phyloP scores from a whole-genome alignment of 176 grass and related monocot species.

The Eleusine indica region DNA sequence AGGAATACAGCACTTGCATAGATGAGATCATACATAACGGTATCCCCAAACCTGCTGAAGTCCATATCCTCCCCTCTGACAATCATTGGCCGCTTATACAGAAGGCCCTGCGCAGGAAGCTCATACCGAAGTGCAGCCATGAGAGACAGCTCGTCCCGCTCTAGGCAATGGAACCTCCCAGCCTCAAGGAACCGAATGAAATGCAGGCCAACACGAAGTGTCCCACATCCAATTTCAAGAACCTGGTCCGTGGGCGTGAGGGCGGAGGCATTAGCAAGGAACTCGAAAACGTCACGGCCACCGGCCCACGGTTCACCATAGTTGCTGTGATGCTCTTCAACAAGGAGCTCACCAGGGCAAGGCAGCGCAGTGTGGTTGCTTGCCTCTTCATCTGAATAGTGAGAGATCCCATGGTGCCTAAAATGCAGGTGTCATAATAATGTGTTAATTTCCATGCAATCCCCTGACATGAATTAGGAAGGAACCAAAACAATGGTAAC shows the following conservation, averaged over 20 bases:
- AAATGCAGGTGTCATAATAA: constrained; percentile 16
- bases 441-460: background rate
- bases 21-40: constrained; percentile 80
- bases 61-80: constrained; percentile 86
- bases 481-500: background rate
- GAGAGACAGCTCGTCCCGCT: constrained; percentile 86
- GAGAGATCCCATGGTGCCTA: constrained; percentile 89
- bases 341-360: constrained; percentile 76
- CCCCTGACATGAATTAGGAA: background rate
- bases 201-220: constrained; percentile 85
- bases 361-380: constrained; percentile 74
- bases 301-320: constrained; percentile 93
- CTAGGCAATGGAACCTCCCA: constrained; percentile 84
- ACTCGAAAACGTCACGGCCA: constrained; percentile 84
- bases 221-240: constrained; percentile 90
- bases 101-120: constrained; percentile 75
- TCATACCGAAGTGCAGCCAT: constrained; percentile 83
- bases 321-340: constrained; percentile 98
- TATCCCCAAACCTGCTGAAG: constrained; percentile 78
- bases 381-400: constrained; percentile 56
- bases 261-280: constrained; percentile 59
- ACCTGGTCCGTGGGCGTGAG: constrained; percentile 63
- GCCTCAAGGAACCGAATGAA: constrained; percentile 85
- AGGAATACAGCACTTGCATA: constrained; percentile 92
- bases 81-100: constrained; percentile 81